phyloP scores from a whole-genome alignment of 2,329 filamentous ascomycete species.

The Nothopassalora personata region DNA sequence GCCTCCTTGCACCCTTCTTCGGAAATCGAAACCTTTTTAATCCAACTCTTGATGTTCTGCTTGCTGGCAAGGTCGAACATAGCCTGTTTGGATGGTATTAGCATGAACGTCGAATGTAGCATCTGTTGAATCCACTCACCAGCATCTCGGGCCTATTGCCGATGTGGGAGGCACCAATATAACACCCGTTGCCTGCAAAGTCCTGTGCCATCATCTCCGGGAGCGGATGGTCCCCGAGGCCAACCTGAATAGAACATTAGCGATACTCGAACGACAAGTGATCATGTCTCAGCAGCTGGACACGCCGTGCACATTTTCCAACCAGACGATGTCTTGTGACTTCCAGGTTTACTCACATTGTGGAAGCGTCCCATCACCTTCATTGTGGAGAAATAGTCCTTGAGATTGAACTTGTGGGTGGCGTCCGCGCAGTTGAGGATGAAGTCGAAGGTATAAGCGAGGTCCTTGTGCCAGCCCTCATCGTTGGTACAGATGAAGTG shows the following conservation, averaged over 20 bases:
- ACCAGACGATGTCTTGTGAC: slow-evolving; percentile 71
- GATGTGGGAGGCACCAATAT: slow-evolving; percentile 48
- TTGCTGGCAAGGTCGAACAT: slow-evolving; percentile 48
- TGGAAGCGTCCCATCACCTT: slow-evolving; percentile 79
- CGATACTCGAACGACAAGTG: no score
- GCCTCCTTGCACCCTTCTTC: slow-evolving; percentile 65
- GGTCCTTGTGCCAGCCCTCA: slow-evolving; percentile 54
- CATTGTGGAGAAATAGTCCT: slow-evolving; percentile 68
- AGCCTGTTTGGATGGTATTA: slow-evolving; percentile 44
- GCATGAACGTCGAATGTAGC: not conserved
- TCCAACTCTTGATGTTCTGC: slow-evolving; percentile 50
- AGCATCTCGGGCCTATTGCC: slow-evolving; percentile 44
- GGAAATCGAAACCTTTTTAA: slow-evolving; percentile 65
- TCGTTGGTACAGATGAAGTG: slow-evolving; percentile 55
- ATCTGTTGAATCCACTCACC: slow-evolving; percentile 18
- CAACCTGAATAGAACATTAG: slow-evolving; percentile 38
- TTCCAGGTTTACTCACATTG: slow-evolving; percentile 53
- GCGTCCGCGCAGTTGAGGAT: slow-evolving; percentile 71
- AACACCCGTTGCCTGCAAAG: slow-evolving; percentile 66
- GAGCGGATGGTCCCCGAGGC: slow-evolving; percentile 70
- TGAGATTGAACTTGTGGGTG: slow-evolving; percentile 59
- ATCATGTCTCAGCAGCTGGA: no score
- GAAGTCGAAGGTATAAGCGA: slow-evolving; percentile 62
- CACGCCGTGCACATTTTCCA: not conserved
- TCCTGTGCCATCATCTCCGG: slow-evolving; percentile 59